Percentiles rank a stretch among this genome's conserved stretches.
Evolutionary conservation across 106 monocot species (phyloP).

Genomic region (Vanilla planifolia): DNA sequence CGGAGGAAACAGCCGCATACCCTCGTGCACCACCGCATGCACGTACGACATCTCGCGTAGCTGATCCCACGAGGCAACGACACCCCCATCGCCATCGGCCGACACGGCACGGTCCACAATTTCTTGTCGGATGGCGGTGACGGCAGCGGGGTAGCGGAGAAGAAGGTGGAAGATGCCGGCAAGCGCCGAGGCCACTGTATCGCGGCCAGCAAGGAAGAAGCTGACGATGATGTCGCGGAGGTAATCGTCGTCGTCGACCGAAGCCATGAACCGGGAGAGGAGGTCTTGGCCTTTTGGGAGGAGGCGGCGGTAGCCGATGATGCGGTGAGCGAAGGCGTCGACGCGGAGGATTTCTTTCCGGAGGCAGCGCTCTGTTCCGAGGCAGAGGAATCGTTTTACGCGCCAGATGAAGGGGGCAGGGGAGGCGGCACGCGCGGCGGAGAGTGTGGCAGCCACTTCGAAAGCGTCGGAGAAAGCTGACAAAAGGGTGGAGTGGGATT

Average conservation of each 20-base stretch:
- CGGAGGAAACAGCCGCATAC: neutral
- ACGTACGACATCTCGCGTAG: neutral
- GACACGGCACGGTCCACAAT: neutral
- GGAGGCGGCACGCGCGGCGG: slow-evolving; percentile 20
- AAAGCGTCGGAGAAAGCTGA: slow-evolving; percentile 14
- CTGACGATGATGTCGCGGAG: slow-evolving; percentile 65
- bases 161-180: slow-evolving; percentile 72
- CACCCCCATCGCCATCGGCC: neutral
- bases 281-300: slow-evolving; percentile 3
- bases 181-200: slow-evolving; percentile 62
- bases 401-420: slow-evolving; percentile 20
- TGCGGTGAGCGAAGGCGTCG: neutral
- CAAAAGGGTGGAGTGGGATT: neutral
- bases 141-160: slow-evolving; percentile 25
- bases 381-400: slow-evolving; percentile 16
- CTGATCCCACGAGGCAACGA: neutral
- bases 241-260: slow-evolving; percentile 20
- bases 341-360: slow-evolving; percentile 13
- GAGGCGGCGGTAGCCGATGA: slow-evolving; percentile 9
- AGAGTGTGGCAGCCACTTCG: slow-evolving; percentile 25
- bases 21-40: neutral
- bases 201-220: slow-evolving; percentile 66
- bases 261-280: slow-evolving; percentile 25
- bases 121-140: slow-evolving; percentile 23
- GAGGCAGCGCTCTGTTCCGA: slow-evolving; percentile 25